Base-by-base conservation (phyloP, 2,329 filamentous ascomycete genomes). In the Zymoseptoria passerinii region DNA sequence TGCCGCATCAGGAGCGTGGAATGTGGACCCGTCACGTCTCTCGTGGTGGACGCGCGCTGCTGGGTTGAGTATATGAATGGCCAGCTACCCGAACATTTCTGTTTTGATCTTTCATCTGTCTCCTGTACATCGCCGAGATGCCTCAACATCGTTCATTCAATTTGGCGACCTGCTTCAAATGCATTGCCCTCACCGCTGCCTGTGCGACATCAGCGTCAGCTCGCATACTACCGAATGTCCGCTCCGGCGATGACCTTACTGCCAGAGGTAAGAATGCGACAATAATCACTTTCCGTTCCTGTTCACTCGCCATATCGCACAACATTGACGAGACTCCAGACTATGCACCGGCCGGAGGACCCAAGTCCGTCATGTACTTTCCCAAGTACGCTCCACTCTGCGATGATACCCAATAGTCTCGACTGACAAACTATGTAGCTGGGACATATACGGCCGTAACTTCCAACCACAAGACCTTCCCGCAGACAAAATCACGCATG, bases 381-480 rank as follows among this genome's bases (percentile, higher is more conserved):
- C 63, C 63, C 10, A 65, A 63, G 19, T 50, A 44, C 16, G 49
- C 5, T 50, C 23, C 23, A 50, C 8, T 18, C 23, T 6, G 49
- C 8, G 5, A 20, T 8, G 49, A 50, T 13, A 5, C 23, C 16
- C 49, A 50, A 27, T 10, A 16, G 49, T 18, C 13, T 20, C 19
- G 23, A 20, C 49, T 50, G 23, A 27, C 16, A 67, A 7, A 67
- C 55, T 58, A 49, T 64, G 64, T 29, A 66, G 67, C 28, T 71
- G 69, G 69, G 68, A 66, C 50, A 70, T 70, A 48, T 68, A 68
- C 73, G 75, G 74, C 71, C 76, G 66, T 58, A 87, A 92, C 68
- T 88, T 92, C 71, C 82, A 85, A n/a, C 91, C 92, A 0, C 87
- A 94, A 70, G 84, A 95, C 70, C 81, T 97, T 6, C 89, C 89